phyloP scores from a whole-genome alignment of 176 grass and related monocot species.

The Puya raimondii region DNA sequence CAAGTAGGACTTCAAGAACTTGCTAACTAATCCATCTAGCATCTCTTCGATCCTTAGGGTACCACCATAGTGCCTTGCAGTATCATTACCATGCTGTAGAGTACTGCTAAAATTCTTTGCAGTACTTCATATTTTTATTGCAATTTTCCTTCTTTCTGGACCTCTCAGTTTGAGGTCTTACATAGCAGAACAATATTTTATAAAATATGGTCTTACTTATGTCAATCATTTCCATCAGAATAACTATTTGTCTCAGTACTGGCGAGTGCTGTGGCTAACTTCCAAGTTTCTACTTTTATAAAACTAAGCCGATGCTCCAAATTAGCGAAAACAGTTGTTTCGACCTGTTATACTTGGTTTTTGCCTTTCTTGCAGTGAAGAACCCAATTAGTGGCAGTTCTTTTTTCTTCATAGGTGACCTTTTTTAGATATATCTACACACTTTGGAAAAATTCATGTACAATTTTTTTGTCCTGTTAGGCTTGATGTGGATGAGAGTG shows the following conservation, averaged over 20 bases:
- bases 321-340: not conserved
- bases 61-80: too few relatives aligned
- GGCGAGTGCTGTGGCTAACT: not conserved
- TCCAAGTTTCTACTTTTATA: not conserved
- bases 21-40: too few relatives aligned
- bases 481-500: constrained; percentile 68
- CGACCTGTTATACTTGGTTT: not conserved
- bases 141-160: too few relatives aligned
- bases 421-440: not conserved
- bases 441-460: not conserved
- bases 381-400: not conserved
- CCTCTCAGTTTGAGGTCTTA: too few relatives aligned
- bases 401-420: not conserved
- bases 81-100: too few relatives aligned
- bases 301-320: not conserved
- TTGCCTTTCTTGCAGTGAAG: not conserved
- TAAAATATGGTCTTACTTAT: too few relatives aligned
- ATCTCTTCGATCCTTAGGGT: too few relatives aligned
- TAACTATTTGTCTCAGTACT: not conserved
- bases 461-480: constrained; percentile 15
- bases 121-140: too few relatives aligned
- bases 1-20: too few relatives aligned
- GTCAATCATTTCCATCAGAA: too few relatives aligned
- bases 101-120: too few relatives aligned
- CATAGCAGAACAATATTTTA: too few relatives aligned